These are phyloP conservation scores for Meyerozyma elateridarum DNA, from an alignment of 1,139 yeast genomes.

Conservation along the genomic window DNA sequence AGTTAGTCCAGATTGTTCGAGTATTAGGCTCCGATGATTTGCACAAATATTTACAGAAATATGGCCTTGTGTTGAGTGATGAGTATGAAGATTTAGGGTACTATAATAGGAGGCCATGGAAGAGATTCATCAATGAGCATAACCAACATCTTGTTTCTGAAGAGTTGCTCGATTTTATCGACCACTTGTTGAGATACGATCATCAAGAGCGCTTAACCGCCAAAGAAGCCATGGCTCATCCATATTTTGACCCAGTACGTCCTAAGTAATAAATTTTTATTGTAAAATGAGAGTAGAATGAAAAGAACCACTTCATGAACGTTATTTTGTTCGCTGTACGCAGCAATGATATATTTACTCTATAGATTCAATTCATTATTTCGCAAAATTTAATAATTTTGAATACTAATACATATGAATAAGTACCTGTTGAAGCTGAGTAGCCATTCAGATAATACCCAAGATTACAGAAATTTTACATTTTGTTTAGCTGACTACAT, in stretches of 20 bases:
- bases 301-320: too few species aligned
- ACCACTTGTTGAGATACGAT: slow-evolving; percentile 61
- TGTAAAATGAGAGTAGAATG: too few species aligned
- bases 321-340: too few species aligned
- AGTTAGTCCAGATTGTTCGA: slow-evolving; percentile 71
- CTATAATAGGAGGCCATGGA: slow-evolving; percentile 67
- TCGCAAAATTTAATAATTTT: too few species aligned
- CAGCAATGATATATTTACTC: too few species aligned
- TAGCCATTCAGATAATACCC: too few species aligned
- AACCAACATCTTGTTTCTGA: slow-evolving; percentile 54
- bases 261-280: slow-evolving; percentile 3
- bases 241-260: slow-evolving; percentile 31
- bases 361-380: too few species aligned
- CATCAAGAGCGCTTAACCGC: slow-evolving; percentile 76
- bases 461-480: too few species aligned
- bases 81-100: slow-evolving; percentile 71
- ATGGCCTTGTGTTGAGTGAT: slow-evolving; percentile 53
- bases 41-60: slow-evolving; percentile 54
- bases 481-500: too few species aligned
- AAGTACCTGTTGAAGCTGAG: too few species aligned
- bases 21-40: slow-evolving; percentile 71
- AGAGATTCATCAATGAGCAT: slow-evolving; percentile 46
- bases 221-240: slow-evolving; percentile 65
- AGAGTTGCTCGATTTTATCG: slow-evolving; percentile 64
- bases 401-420: too few species aligned